phyloP scores from a whole-genome alignment of 495 filamentous ascomycete species.

The Terfezia claveryi region DNA sequence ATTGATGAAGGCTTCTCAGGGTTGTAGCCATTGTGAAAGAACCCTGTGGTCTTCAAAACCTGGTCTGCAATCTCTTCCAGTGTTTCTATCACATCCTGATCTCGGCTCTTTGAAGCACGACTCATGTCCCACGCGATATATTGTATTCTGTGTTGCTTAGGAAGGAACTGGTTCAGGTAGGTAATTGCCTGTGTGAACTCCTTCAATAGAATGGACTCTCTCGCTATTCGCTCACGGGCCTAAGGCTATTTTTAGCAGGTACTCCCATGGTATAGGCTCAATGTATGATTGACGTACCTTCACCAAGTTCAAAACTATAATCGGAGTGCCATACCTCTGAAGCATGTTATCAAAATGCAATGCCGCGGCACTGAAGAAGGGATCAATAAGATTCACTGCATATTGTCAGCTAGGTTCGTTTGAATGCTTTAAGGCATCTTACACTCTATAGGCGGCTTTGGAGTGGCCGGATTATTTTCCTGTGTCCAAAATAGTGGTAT shows the following conservation, averaged over 20 bases:
- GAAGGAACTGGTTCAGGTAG: constrained; percentile 90
- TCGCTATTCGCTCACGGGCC: constrained; percentile 62
- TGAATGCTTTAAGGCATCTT: background rate
- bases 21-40: constrained; percentile 77
- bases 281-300: constrained; percentile 29
- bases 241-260: constrained; percentile 3
- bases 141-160: constrained; percentile 58
- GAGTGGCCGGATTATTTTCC: constrained; percentile 83
- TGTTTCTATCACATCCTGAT: constrained; percentile 62
- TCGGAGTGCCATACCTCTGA: constrained; percentile 71
- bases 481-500: constrained; percentile 97
- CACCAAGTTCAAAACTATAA: constrained; percentile 84
- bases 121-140: constrained; percentile 98
- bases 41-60: constrained; percentile 62
- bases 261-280: background rate
- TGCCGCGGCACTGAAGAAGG: constrained; percentile 89
- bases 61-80: constrained; percentile 75
- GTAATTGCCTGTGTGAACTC: constrained; percentile 76
- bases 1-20: constrained; percentile 38
- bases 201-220: constrained; percentile 72
- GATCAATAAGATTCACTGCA: constrained; percentile 68
- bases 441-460: constrained; percentile 78
- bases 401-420: constrained; percentile 1
- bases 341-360: constrained; percentile 94
- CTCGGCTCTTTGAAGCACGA: constrained; percentile 55